These are phyloP conservation scores for Chytriomyces sp. DNA, from an alignment of 192 early-diverging fungal species.

Conservation along the genomic window DNA sequence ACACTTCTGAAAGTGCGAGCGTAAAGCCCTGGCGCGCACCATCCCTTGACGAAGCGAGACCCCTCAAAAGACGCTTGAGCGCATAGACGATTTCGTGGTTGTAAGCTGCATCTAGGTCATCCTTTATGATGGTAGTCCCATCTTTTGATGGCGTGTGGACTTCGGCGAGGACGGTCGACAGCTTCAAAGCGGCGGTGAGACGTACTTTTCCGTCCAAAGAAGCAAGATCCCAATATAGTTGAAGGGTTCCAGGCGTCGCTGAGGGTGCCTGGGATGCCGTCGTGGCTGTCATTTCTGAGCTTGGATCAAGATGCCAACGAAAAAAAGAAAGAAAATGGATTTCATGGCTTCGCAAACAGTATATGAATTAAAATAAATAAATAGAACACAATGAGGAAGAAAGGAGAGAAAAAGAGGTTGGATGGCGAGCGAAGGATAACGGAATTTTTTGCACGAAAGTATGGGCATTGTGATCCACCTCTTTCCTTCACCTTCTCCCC, in stretches of 20 bases:
- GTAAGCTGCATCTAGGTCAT: conserved; percentile 64
- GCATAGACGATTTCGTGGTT: conserved; percentile 85
- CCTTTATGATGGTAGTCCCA: conserved; percentile 52
- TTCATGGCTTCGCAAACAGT: too few species aligned
- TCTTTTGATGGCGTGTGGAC: conserved; percentile 36
- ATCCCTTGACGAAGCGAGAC: conserved; percentile 81
- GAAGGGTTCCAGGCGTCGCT: conserved; percentile 58
- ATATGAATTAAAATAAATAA: too few species aligned
- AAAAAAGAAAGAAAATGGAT: background rate
- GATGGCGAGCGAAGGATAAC: too few species aligned
- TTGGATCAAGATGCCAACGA: too few species aligned
- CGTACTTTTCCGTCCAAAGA: conserved; percentile 71
- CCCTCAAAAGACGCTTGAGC: conserved; percentile 82
- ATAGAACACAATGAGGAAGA: too few species aligned
- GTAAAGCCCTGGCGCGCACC: conserved; percentile 95
- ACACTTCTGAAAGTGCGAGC: conserved; percentile 86
- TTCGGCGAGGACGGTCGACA: conserved; percentile 36
- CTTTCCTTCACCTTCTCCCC: too few species aligned
- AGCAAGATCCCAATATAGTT: conserved; percentile 80
- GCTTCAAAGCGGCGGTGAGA: conserved; percentile 62
- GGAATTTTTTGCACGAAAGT: too few species aligned
- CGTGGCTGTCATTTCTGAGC: too few species aligned
- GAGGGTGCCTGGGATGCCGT: too few species aligned
- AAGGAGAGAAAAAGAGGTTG: too few species aligned
- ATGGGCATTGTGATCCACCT: too few species aligned